Evolutionary conservation across 805 yeast species (phyloP), one percentile per base, ranked within the genome.

Genomic region (Kregervanrija delftensis): DNA sequence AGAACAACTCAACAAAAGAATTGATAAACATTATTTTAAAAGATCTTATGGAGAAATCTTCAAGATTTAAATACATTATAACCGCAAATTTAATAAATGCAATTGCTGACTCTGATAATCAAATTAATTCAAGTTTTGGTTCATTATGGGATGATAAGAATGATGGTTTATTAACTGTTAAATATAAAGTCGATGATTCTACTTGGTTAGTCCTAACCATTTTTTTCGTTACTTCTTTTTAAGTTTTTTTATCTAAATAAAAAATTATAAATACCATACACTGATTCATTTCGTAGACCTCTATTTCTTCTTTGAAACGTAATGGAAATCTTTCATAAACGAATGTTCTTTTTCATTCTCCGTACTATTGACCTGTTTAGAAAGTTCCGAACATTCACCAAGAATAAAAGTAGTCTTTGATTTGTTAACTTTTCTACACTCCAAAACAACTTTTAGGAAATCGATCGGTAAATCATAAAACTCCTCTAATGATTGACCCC

Each of bases 381-480:
- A 46, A 43, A 41, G 45, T 47, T 33, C 48, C 42, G 12, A 33
- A 44, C 60, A 54, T 43, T 61, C 66, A 17, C 50, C 58, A 32
- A 57, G 40, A n/a, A 61, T 39, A 14, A 54, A 50, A 40, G 54
- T 51, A 38, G 40, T 39, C 16, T 32, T 42, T 2, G 49, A 46
- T 13, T 46, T 46, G 16, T 46, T 46, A 12, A 39, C 40, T 17
- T 43, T 43, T 67, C 76, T 54, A 73, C 67, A 55, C 68, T 74
- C 51, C 43, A 89, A 69, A 36, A 88, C 73, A 11, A 81, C 80
- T 38, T 75, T 76, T 37, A 90, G 71, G 55, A 88, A 76, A 41
- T 77, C 82, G 8, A 82, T 65, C 0, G 95, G 89, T 46, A 90
- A 81, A 59, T 87, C 89, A 66, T 87, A 81, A 67, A 82, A 88